Evolutionary conservation across 768 basidiomycete genomes (phyloP).

Genomic region (Phanerochaete sordida): DNA sequence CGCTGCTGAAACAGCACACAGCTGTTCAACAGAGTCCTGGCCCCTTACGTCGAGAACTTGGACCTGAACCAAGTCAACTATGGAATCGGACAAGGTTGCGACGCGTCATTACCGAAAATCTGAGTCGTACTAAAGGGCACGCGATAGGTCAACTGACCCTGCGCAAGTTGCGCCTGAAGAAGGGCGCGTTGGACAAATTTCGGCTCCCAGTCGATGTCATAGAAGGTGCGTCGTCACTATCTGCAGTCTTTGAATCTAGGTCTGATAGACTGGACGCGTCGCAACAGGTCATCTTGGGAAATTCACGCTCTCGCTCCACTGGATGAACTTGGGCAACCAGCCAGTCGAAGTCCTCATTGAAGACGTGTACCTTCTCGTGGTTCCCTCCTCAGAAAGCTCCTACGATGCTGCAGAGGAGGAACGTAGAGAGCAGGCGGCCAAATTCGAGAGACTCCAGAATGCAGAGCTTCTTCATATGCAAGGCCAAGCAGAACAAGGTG

Average conservation of each 20-base stretch:
- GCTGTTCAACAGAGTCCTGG: constrained; percentile 89
- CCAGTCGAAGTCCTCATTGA: constrained; percentile 91
- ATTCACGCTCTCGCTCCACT: constrained; percentile 82
- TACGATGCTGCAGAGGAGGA: constrained; percentile 85
- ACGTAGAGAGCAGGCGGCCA: constrained; percentile 73
- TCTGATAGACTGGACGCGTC: neutral
- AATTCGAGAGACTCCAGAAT: constrained; percentile 84
- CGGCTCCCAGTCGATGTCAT: constrained; percentile 92
- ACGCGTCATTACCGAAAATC: neutral
- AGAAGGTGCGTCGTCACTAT: constrained; percentile 56
- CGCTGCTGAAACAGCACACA: constrained; percentile 17
- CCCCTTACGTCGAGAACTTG: constrained; percentile 94
- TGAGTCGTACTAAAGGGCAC: constrained; percentile 1
- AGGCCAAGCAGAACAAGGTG: constrained; percentile 46
- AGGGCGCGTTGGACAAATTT: constrained; percentile 92
- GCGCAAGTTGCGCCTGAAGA: constrained; percentile 83
- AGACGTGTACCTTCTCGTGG: constrained; percentile 92
- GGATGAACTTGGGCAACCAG: constrained; percentile 85
- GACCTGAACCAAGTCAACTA: constrained; percentile 94
- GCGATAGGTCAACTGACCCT: constrained; percentile 69
- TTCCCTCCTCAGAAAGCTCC: constrained; percentile 68
- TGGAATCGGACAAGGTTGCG: constrained; percentile 79
- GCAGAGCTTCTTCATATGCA: constrained; percentile 80
- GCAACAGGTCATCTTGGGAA: constrained; percentile 75
- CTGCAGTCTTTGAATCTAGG: neutral